Evolutionary conservation across 495 filamentous ascomycete species (phyloP).

Genomic region (Penicillium pulvis): DNA sequence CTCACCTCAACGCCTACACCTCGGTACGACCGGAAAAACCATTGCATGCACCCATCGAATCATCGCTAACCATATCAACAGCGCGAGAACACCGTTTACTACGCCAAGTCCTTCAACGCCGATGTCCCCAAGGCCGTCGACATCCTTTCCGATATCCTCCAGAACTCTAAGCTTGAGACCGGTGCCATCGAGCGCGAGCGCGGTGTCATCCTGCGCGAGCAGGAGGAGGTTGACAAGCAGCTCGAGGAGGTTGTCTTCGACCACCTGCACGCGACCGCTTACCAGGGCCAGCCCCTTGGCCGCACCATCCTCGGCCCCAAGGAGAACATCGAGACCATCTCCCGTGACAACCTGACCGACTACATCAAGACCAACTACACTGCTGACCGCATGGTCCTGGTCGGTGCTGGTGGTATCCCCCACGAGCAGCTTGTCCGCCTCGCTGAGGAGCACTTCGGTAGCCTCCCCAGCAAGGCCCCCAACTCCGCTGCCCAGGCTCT

Average conservation of each 20-base stretch:
- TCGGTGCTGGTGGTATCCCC: constrained; percentile 90
- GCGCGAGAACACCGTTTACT: constrained; percentile 99
- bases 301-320: constrained; percentile 97
- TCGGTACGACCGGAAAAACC: constrained; percentile 68
- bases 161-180: constrained; percentile 96
- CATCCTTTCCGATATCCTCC: constrained; percentile 98
- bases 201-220: constrained; percentile 96
- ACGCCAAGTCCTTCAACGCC: constrained; percentile 97
- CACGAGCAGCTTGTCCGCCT: constrained; percentile 92
- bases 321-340: constrained; percentile 97
- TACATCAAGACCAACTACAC: constrained; percentile 99
- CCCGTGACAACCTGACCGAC: constrained; percentile 80
- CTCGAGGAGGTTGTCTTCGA: constrained; percentile 99
- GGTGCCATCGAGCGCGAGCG: constrained; percentile 93
- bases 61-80: constrained; percentile 47
- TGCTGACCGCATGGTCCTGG: constrained; percentile 98
- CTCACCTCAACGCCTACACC: constrained; percentile 98
- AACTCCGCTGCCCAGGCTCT: constrained; percentile 65
- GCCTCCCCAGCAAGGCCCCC: constrained; percentile 70
- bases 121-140: constrained; percentile 95
- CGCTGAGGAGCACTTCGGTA: constrained; percentile 92
- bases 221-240: constrained; percentile 99
- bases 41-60: constrained; percentile 9
- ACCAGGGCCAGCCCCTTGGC: constrained; percentile 91
- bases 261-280: constrained; percentile 97